These are phyloP conservation scores for Pythium insidiosum DNA, from an alignment of 352 stramenopile species.

Conservation along the genomic window DNA sequence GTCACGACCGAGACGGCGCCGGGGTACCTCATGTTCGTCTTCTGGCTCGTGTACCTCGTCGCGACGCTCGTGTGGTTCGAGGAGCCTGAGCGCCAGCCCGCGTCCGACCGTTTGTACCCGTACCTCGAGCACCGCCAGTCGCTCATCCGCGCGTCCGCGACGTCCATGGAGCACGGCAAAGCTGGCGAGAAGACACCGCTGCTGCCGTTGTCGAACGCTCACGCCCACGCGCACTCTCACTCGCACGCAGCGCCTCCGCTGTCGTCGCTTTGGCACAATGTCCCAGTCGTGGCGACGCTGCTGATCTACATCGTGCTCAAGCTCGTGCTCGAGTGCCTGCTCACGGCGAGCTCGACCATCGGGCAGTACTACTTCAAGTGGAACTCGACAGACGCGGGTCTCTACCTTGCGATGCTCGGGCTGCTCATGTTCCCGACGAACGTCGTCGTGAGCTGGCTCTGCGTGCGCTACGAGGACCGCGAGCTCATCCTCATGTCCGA, in stretches of 20 bases:
- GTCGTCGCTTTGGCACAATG: slow-evolving; percentile 62
- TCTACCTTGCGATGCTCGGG: slow-evolving; percentile 84
- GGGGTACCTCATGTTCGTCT: slow-evolving; percentile 86
- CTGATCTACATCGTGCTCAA: slow-evolving; percentile 91
- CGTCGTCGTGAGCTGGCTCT: slow-evolving; percentile 84
- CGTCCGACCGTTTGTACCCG: no score
- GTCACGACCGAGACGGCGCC: slow-evolving; percentile 86
- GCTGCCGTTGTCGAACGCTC: slow-evolving; percentile 13
- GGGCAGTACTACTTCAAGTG: slow-evolving; percentile 89
- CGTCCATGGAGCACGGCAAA: slow-evolving; percentile 26
- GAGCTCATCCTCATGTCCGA: slow-evolving; percentile 88
- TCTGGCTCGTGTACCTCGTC: slow-evolving; percentile 63
- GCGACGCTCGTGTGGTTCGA: slow-evolving; percentile 48
- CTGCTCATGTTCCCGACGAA: slow-evolving; percentile 92
- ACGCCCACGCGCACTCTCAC: neutral
- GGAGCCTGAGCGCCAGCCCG: slow-evolving; percentile 50
- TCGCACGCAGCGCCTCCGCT: slow-evolving; percentile 19
- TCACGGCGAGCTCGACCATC: slow-evolving; percentile 78
- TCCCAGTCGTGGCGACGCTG: slow-evolving; percentile 68
- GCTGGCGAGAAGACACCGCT: slow-evolving; percentile 33
- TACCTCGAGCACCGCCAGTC: slow-evolving; percentile 31
- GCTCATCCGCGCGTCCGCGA: slow-evolving; percentile 32
- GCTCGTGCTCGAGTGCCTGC: slow-evolving; percentile 84
- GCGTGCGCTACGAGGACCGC: slow-evolving; percentile 86
- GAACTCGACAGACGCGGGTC: slow-evolving; percentile 71